Evolutionary conservation across 345 rosid species (phyloP), one percentile per base, ranked within the genome.

Genomic region (Erysimum cheiranthoides): DNA sequence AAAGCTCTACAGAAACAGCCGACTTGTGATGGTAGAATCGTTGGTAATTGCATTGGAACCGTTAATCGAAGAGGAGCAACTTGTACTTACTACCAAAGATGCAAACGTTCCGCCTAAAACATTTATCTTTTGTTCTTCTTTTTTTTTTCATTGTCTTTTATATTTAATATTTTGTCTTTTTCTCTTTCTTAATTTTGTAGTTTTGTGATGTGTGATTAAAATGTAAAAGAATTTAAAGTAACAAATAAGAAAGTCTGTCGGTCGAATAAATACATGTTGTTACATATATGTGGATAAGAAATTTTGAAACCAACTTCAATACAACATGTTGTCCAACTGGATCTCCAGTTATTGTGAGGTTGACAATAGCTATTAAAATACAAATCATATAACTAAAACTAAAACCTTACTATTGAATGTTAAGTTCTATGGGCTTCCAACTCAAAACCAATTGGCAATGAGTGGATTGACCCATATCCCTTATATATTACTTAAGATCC

Each of bases 1-100:
- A 3, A 0, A 43, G 2, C 14, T 31, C 13, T 73, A 2, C 78
- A 65, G 71, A 43, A 2, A 36, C 57, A 32, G 21, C 53, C 10
- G 18, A 0, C 21, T 52, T 73, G 57, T 53, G 35, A 73, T 13
- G 11, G 5, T 18, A 63, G 57, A 7, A 43, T 64, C 16, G 18
- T 5, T 7, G 71, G 47, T 73, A 32, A 43, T 32, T 73, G 77
- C 35, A 21, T 73, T 0, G 35, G 66, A 43, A 4, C 11, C 10
- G 58, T 4, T 43, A 73, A 73, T 40, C 2, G 0, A n/a, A n/a
- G 1, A 34, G 11, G 16, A 25, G 5, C 47, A 21, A 3, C 39
- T 18, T 73, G 78, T 40, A 42, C 64, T 43, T 42, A 43, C 34
- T 52, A 52, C 27, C 25, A 31, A 5, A 52, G 64, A 52, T 73